Conservation (phyloP, 2,329 filamentous ascomycete species). For the Epichloe uncinata region DNA sequence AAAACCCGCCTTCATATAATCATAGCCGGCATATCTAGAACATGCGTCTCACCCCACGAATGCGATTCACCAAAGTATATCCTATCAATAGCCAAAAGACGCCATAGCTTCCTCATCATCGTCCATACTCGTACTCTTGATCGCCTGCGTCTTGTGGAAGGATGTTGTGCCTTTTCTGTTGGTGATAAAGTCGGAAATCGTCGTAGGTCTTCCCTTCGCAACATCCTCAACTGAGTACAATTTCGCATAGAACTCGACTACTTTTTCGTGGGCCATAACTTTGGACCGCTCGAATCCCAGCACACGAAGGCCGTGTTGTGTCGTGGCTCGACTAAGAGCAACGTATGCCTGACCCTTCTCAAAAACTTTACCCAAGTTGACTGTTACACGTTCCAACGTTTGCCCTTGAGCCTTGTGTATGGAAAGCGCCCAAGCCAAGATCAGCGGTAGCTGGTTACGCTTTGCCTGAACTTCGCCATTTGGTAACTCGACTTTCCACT, state of each 20-base stretch:
- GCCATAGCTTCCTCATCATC: constrained; percentile 38
- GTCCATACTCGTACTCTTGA: constrained; percentile 23
- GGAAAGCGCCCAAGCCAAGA: constrained; percentile 90
- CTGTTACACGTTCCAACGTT: constrained; percentile 84
- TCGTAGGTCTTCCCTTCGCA: constrained; percentile 33
- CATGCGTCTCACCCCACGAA: neutral
- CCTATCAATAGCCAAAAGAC: constrained; percentile 26
- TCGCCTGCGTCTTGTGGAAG: constrained; percentile 8
- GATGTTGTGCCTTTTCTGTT: constrained; percentile 18
- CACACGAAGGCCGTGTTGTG: constrained; percentile 76
- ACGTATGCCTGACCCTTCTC: constrained; percentile 98
- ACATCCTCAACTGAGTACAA: constrained; percentile 51
- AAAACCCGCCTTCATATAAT: neutral
- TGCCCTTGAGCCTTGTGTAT: constrained; percentile 98
- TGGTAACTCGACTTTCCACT: constrained; percentile 95
- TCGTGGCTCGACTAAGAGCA: constrained; percentile 83
- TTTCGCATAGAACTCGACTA: constrained; percentile 73
- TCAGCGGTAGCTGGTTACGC: constrained; percentile 70
- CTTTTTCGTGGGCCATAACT: constrained; percentile 86
- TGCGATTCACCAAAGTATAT: neutral
- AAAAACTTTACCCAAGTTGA: constrained; percentile 83
- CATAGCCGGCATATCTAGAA: neutral
- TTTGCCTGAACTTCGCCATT: constrained; percentile 88
- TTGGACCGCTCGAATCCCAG: constrained; percentile 77
- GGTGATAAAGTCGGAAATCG: constrained; percentile 27